Evolutionary conservation across 495 filamentous ascomycete species (phyloP), one percentile per base, ranked within the genome.

Genomic region (Aeminium ludgeri): DNA sequence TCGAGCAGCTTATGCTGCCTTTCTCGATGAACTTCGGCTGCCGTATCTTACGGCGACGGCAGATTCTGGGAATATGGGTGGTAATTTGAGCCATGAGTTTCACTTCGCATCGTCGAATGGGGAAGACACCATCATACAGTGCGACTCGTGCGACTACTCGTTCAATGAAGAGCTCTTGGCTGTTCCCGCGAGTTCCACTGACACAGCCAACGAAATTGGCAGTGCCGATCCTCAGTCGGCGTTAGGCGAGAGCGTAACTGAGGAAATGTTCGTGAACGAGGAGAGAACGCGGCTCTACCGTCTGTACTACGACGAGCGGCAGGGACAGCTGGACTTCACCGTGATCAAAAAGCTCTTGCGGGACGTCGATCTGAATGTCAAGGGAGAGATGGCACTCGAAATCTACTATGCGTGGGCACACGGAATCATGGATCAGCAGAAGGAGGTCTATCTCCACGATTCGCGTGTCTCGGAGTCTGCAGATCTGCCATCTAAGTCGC

Each of bases 1-100:
- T 3, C 67, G 76, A 29, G 54, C 54, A 20, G 78, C 75, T 12
- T 97, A 97, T 56, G 60, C 60, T 15, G 60, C 62, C 5, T 65
- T 96, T 20, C 94, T 97, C 46, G 59, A 80, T 30, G 83, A 92
- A 44, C 64, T 97, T 15, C 82, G 77, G 49, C 62, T 97, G 8
- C 86, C 85, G 1, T 84, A 82, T 48, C 53, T 94, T 2, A 75
- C 85, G 17, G 87, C 87, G 4, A 75, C 81, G 48, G 89, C 89
- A 6, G 83, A 86, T 57, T 92, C 87, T 1, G 89, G 89, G n/a
- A 80, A 80, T 38, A 97, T 97, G 70, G 89, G 89, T 20, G 89
- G 89, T 7, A 77, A 74, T 41, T 57, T 94, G 11, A 95, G 86
- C 51, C 89, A 97, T 59, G 89, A 97, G 52, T 96, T 86, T 55